phyloP scores from a whole-genome alignment of 129 eudicot species.

The Arctium minus region DNA sequence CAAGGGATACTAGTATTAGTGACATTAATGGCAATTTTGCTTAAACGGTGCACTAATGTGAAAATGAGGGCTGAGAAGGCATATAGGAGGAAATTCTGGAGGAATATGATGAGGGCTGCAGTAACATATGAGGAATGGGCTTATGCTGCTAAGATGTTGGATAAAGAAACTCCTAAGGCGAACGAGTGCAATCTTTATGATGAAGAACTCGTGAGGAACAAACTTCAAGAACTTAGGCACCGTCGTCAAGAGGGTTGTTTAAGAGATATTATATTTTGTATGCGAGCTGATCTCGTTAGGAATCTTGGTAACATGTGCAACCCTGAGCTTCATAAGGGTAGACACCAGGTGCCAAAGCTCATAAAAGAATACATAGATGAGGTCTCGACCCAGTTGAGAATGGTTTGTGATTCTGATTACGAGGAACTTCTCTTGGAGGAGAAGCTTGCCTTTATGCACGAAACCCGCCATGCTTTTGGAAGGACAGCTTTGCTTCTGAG shows the following conservation, averaged over 20 bases:
- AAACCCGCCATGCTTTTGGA: constrained; percentile 92
- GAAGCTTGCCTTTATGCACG: constrained; percentile 93
- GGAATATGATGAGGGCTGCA: constrained; percentile 85
- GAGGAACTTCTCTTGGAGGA: constrained; percentile 86
- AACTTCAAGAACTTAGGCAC: constrained; percentile 73
- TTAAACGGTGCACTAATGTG: constrained; percentile 71
- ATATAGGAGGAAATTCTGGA: constrained; percentile 81
- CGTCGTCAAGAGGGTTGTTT: constrained; percentile 84
- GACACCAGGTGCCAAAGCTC: constrained; percentile 84
- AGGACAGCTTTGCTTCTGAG: constrained; percentile 89
- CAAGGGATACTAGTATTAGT: constrained; percentile 81
- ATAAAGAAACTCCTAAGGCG: constrained; percentile 57
- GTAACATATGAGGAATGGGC: constrained; percentile 93
- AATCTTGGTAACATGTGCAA: constrained; percentile 96
- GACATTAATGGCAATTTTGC: constrained; percentile 57
- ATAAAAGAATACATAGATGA: constrained; percentile 88
- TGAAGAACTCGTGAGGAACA: constrained; percentile 78
- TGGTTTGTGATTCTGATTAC: constrained; percentile 86
- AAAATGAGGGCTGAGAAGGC: constrained; percentile 77
- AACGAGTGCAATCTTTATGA: constrained; percentile 74
- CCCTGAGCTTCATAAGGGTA: constrained; percentile 87
- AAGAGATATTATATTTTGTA: constrained; percentile 73
- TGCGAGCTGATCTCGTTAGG: constrained; percentile 87
- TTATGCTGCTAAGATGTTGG: constrained; percentile 91
- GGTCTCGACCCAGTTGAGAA: constrained; percentile 73